Base-by-base conservation (phyloP, 345 rosid species). In the Hibiscus mutabilis region DNA sequence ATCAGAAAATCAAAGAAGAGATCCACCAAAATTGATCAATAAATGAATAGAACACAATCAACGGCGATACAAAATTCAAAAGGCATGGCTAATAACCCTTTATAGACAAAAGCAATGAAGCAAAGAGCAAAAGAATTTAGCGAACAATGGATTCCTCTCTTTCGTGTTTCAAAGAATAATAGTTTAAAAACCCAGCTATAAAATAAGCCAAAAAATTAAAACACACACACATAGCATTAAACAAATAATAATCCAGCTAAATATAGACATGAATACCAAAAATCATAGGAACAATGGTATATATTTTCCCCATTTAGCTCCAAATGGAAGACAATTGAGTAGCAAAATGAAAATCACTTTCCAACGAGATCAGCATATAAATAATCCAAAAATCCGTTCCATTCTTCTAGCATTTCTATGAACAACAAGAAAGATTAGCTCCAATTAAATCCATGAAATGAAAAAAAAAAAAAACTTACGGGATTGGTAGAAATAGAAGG, bases 401-500 rank as follows among this genome's bases (percentile, higher is more conserved):
- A 5, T 61, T 33, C 18, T 4, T 61, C 24, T 51, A 51, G 56
- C 25, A 9, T 27, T 66, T 66, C 42, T 37, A 37, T 7, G 42
- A 37, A 37, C 11, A 37, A 37, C 42, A 37, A 37, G 42, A 37
- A 37, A 55, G 59, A 74, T 64, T 37, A 59, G 24, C 52, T 15
- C 6, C 64, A 9, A 57, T 12, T 58, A 35, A 76, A 60, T 71
- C 80, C 33, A 53, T 14, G 21, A 71, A 37, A 27, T 9, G 2
- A 3, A 60, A 44, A 16, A 14, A 68, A 29, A 33, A 5, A 22
- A 22, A 15, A 35, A 66, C 86, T 82, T 73, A 91, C 99, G 37
- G 91, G 86, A 79, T 96, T 95, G 62, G 98, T 92, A 33, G 98
- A 89, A 27, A 83, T 51, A 13, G 93, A 96, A 62, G 84, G 75